Base-by-base conservation (phyloP, 768 basidiomycete genomes). In the Glaciozyma martinii region DNA sequence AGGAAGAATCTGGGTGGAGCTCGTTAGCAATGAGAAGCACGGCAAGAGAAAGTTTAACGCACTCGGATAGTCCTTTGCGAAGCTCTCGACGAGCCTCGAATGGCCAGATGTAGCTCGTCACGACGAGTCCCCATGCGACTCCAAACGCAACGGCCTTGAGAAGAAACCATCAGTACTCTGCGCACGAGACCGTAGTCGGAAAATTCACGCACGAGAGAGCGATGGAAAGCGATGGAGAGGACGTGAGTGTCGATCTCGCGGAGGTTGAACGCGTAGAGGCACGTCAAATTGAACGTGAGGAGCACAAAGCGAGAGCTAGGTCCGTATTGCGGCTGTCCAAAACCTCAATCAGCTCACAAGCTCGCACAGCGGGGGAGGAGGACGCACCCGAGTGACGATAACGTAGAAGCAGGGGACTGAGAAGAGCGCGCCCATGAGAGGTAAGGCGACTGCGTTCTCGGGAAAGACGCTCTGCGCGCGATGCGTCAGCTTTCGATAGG, bases 61-160 rank as follows among this genome's bases (percentile, higher is more conserved):
- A 94, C 90, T 98, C 92, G 78, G 90, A 86, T 8, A 98, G 80
- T 0, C 84, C 86, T 27, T 50, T 50, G 55, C 86, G 84, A 6
- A 99, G 79, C 76, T 98, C 94, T 47, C 88, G 80, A 54, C 94
- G 80, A 0, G 95, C 95, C 73, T 95, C 93, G 13, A 88, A 83
- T 1, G 95, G 95, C 94, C 93, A 98, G 88, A 92, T 91, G 67
- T 87, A 86, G 55, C 90, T 80, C 7, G 89, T 91, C 27, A 95
- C 85, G 56, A 97, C 77, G 5, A 86, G 82, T 0, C 92, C 92
- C 88, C 89, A 98, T 2, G 93, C 74, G 4, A 92, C 89, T 12
- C 94, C 95, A 10, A 82, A 81, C 1, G 82, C 87, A 25, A 99
- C 94, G 40, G 93, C 82, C 49, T 50, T 8, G 13, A n/a, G 23